Conservation (phyloP, 2,329 filamentous ascomycete species). For the Monascus ruber region DNA sequence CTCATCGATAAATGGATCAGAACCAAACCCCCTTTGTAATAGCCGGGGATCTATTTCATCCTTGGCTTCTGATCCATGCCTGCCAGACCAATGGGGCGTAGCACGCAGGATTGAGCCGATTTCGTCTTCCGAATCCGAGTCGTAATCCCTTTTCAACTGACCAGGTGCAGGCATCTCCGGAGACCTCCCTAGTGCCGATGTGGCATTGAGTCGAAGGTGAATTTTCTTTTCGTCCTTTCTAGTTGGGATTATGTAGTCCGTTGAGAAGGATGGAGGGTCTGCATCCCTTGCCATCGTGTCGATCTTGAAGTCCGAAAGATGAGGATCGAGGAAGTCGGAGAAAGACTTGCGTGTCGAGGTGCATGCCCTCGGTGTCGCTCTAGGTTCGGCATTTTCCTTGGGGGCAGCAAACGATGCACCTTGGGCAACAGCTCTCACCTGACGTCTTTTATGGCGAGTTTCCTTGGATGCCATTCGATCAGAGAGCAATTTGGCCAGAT, state of each 20-base stretch:
- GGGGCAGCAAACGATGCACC: neutral
- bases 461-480: slow-evolving; percentile 70
- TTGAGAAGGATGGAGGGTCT: neutral
- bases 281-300: slow-evolving; percentile 1
- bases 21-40: slow-evolving; percentile 3
- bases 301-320: slow-evolving; percentile 9
- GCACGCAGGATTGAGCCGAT: slow-evolving; percentile 2
- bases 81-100: slow-evolving; percentile 6
- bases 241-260: slow-evolving; percentile 3
- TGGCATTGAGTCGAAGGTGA: slow-evolving; percentile 1
- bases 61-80: slow-evolving; percentile 1
- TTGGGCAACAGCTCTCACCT: slow-evolving; percentile 5
- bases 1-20: slow-evolving; percentile 10
- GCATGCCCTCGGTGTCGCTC: neutral
- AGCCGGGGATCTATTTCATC: slow-evolving; percentile 1
- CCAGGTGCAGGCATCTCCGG: neutral
- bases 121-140: slow-evolving; percentile 8
- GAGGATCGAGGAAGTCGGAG: slow-evolving; percentile 18
- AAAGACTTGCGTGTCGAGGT: slow-evolving; percentile 2
- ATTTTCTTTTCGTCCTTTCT: neutral
- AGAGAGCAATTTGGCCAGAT: slow-evolving; percentile 61
- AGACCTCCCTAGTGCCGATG: neutral
- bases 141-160: slow-evolving; percentile 10
- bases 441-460: slow-evolving; percentile 43
- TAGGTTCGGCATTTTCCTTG: slow-evolving; percentile 3